A percentile compares a stretch with the other conserved stretches of the same genome.
These are phyloP conservation scores for Begonia loranthoides DNA, from an alignment of 306 rosid genomes.

Conservation along the genomic window DNA sequence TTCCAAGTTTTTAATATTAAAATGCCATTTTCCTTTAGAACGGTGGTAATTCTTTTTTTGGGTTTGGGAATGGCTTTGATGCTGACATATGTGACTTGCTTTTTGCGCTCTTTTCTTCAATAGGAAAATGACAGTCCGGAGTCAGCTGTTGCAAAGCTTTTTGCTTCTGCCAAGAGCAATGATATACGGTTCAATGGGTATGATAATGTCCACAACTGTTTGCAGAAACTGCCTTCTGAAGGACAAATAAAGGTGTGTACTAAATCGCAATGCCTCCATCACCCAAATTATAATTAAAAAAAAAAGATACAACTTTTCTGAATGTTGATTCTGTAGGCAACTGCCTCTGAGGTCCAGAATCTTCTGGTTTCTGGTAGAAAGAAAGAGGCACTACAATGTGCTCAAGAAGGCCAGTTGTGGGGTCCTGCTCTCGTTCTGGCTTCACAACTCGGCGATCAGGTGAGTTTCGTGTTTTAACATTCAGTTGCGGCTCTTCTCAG, in stretches of 20 bases:
- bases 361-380: conserved; percentile 80
- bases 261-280: neutral
- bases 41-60: too few relatives aligned
- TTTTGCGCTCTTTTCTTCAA: neutral
- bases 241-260: conserved; percentile 43
- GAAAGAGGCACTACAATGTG: conserved; percentile 76
- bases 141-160: conserved; percentile 68
- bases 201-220: conserved; percentile 36
- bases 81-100: neutral
- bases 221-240: conserved; percentile 68
- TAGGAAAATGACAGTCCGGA: conserved; percentile 74
- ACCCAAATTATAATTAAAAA: neutral
- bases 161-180: conserved; percentile 42
- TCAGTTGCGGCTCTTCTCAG: too few relatives aligned
- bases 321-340: conserved; percentile 29
- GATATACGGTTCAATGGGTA: conserved; percentile 30
- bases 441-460: conserved; percentile 91
- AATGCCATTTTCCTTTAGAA: too few relatives aligned
- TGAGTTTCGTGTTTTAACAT: conserved; percentile 12
- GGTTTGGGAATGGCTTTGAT: too few relatives aligned
- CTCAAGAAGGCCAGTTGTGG: conserved; percentile 96
- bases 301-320: neutral
- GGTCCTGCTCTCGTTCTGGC: conserved; percentile 97
- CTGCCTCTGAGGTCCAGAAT: conserved; percentile 81
- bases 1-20: too few relatives aligned